Evolutionary conservation across 352 stramenopile species (phyloP), one percentile per base, ranked within the genome.

Genomic region (Phytophthora pluvialis): DNA sequence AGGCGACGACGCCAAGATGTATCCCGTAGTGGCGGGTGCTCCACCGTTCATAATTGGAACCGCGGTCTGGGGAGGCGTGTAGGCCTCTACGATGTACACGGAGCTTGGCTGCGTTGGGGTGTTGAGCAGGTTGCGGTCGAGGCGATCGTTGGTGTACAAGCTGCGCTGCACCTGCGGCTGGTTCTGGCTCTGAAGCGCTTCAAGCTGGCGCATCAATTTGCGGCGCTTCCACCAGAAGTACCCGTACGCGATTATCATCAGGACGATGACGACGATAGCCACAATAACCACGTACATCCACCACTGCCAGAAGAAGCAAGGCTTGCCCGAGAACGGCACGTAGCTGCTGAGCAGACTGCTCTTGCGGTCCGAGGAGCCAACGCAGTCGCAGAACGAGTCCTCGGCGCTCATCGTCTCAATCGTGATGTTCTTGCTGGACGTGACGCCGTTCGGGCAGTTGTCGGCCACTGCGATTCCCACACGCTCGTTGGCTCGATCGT

Each of bases 241-340:
- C 4, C 64, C 57, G 40, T 92, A 68, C 18, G 81, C 77, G 28
- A 68, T 59, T 18, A 67, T 43, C 26, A 78, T 88, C 12, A 92
- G 21, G 15, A 86, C 1, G 52, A 94, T 89, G 31, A 94, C 44
- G 13, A 80, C 67, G 32, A 78, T 53, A 12, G 74, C 73, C 9
- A 77, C 84, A 26, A 95, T 60, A 5, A 95, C 77, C 26, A 95
- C 70, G 60, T 95, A 94, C 82, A 91, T 94, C 87, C 87, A 95
- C 87, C 87, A 95, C 47, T 87, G 72, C 87, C 87, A 95, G 66
- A 92, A 93, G 80, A 86, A 93, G 75, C 87, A 95, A 13, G 79
- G 73, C 48, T 89, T 91, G 63, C 73, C 65, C 10, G 75, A 77
- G 61, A 90, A 84, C 4, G 85, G 83, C 16, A 82, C 54, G 44